Evolutionary conservation across 2,329 filamentous ascomycete species (phyloP), one percentile per base, ranked within the genome.

Genomic region (Malbranchea cinnamomea): DNA sequence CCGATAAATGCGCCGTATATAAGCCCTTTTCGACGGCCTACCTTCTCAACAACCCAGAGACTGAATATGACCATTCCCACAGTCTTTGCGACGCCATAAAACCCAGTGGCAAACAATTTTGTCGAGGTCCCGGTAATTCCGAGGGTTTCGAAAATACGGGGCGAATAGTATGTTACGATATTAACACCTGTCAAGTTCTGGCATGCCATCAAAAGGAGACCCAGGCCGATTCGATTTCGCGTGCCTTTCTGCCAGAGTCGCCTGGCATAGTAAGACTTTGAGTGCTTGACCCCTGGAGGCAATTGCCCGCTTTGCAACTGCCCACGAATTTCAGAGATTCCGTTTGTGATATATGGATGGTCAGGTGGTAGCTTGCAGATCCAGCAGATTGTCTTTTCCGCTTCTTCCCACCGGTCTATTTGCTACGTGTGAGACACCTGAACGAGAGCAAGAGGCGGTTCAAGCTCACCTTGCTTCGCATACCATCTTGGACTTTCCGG

Each of bases 101-200:
- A 71, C 14, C 79, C 79, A 0, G 78, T 84, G 0, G 77, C 79
- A 20, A 78, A 55, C 37, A 77, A 62, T 8, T 63, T 62, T 4
- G 63, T 65, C 31, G 67, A 75, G 14, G 66, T 69, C 4, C 69
- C 68, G 1, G 53, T 63, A 9, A 79, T 57, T 9, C 75, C 74
- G 23, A 80, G 67, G 8, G 63, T 68, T 36, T 65, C 65, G 61
- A 83, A 81, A 6, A 82, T 68, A 0, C 68, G 76, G 0, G 77
- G 76, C 1, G 60, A 65, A 52, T 77, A 81, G 56, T 82, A 83
- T 59, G 82, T 83, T 57, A 80, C 75, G 12, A 78, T 77, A 41
- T 83, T 83, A 57, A 83, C 83, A 2, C 78, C 78, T 3, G 60
- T 65, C 28, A 74, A 74, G 43, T 87, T 87, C 53, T 87, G 80